Conservation (phyloP, 73 alveolate genomes). For the Tetrahymena thermophila region DNA sequence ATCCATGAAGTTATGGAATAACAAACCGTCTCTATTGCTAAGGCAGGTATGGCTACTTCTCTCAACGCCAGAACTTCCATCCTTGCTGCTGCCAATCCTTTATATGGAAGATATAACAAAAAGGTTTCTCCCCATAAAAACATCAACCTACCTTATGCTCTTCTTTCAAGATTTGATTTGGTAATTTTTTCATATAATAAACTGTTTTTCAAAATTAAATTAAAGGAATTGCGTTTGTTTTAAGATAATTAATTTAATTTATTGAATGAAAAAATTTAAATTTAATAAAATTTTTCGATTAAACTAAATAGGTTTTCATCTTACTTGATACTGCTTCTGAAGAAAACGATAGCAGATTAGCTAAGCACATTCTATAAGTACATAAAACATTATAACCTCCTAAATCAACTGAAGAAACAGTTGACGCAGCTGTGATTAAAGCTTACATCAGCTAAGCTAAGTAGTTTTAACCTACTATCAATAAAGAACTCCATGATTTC, state of each 20-base stretch:
- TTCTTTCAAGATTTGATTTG: constrained; percentile 95
- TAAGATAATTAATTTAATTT: too few relatives aligned
- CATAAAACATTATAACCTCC: constrained; percentile 38
- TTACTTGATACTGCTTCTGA: constrained; percentile 82
- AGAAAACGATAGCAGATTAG: constrained; percentile 70
- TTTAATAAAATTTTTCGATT: too few relatives aligned
- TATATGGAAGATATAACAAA: constrained; percentile 88
- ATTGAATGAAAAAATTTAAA: too few relatives aligned
- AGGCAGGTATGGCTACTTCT: constrained; percentile 96
- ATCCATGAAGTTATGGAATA: constrained; percentile 99
- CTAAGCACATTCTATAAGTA: constrained; percentile 58
- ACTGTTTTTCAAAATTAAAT: too few relatives aligned
- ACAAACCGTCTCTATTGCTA: constrained; percentile 96
- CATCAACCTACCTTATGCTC: constrained; percentile 97
- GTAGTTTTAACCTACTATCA: constrained; percentile 67
- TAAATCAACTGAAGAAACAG: constrained; percentile 15
- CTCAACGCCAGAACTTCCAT: constrained; percentile 94
- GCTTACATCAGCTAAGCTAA: constrained; percentile 82
- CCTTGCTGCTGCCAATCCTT: constrained; percentile 98
- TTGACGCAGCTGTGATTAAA: constrained; percentile 70
- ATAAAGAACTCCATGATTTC: constrained; percentile 75
- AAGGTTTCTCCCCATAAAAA: constrained; percentile 83
- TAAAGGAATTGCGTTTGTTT: too few relatives aligned
- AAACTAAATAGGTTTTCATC: constrained; percentile 53
- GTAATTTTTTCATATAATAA: not conserved